These are phyloP conservation scores for Apiospora marii DNA, from an alignment of 2,329 filamentous ascomycete genomes.

Conservation along the genomic window DNA sequence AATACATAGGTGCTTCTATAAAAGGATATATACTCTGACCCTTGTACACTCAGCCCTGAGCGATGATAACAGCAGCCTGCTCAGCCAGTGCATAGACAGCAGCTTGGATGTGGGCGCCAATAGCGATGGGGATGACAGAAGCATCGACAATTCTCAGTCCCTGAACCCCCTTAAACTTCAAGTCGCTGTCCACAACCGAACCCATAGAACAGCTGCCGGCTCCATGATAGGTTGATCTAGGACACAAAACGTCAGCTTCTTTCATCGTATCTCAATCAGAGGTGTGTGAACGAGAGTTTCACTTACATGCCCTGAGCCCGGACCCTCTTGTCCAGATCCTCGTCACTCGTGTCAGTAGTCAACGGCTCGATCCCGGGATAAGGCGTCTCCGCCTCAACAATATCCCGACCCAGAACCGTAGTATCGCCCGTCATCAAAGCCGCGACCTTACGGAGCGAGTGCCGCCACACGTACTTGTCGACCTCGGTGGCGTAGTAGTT, in stretches of 20 bases:
- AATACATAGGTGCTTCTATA: no score
- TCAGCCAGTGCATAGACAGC: conserved; percentile 31
- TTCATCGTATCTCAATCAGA: no score
- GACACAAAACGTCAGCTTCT: background rate
- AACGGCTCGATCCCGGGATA: background rate
- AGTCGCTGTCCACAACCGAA: conserved; percentile 30
- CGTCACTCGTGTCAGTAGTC: background rate
- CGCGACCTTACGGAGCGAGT: background rate
- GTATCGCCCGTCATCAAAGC: background rate
- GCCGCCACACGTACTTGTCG: background rate
- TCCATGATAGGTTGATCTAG: conserved; percentile 28
- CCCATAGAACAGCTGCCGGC: conserved; percentile 33
- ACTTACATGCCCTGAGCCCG: background rate
- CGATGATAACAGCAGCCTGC: background rate
- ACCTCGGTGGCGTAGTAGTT: conserved; percentile 15
- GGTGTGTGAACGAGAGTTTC: no score
- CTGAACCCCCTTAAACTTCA: conserved; percentile 31
- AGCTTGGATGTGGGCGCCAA: conserved; percentile 33
- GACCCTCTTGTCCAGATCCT: conserved; percentile 13
- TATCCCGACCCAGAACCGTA: background rate
- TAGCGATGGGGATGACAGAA: conserved; percentile 28
- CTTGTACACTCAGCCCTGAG: background rate
- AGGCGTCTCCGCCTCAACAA: conserved; percentile 15
- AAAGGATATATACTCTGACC: no score
- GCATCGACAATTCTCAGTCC: conserved; percentile 33